phyloP scores from a whole-genome alignment of 1,284 basidiomycete species.

The Ceratobasidium sp. region DNA sequence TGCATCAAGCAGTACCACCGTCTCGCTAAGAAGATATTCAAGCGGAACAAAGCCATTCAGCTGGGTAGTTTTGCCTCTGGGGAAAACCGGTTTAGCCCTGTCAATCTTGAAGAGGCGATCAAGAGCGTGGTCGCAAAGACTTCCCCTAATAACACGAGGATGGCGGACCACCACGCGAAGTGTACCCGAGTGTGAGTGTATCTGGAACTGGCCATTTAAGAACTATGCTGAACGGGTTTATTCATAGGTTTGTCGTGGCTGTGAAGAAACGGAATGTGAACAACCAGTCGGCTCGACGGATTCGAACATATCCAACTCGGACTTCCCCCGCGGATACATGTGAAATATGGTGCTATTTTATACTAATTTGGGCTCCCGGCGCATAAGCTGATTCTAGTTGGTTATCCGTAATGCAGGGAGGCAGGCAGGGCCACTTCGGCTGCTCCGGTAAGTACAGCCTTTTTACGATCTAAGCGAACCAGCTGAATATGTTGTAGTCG shows the following conservation, averaged over 20 bases:
- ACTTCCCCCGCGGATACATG: slow-evolving; percentile 28
- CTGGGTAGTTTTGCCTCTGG: slow-evolving; percentile 7
- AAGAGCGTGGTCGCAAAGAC: slow-evolving; percentile 25
- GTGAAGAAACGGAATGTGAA: slow-evolving; percentile 35
- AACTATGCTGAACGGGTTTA: not conserved
- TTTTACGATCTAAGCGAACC: not conserved
- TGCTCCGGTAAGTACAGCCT: slow-evolving; percentile 27
- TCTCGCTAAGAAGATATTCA: slow-evolving; percentile 55
- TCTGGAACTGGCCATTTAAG: not conserved
- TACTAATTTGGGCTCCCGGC: not conserved
- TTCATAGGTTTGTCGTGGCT: slow-evolving; percentile 42
- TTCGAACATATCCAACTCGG: slow-evolving; percentile 35
- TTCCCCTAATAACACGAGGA: slow-evolving; percentile 14
- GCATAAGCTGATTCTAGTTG: not conserved
- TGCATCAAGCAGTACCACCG: slow-evolving; percentile 54
- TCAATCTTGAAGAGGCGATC: slow-evolving; percentile 44
- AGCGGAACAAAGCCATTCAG: not conserved
- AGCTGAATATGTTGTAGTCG: slow-evolving; percentile 1
- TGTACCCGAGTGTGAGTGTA: slow-evolving; percentile 34
- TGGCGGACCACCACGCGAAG: slow-evolving; percentile 27
- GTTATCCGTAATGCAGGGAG: slow-evolving; percentile 11
- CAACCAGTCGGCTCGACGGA: slow-evolving; percentile 29
- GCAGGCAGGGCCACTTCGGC: slow-evolving; percentile 43
- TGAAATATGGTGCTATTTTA: slow-evolving; percentile 28
- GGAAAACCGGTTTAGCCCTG: slow-evolving; percentile 31